Evolutionary conservation across 257 asterid genomes (phyloP), one percentile per base, ranked within the genome.

Genomic region (Agastache rugosa): DNA sequence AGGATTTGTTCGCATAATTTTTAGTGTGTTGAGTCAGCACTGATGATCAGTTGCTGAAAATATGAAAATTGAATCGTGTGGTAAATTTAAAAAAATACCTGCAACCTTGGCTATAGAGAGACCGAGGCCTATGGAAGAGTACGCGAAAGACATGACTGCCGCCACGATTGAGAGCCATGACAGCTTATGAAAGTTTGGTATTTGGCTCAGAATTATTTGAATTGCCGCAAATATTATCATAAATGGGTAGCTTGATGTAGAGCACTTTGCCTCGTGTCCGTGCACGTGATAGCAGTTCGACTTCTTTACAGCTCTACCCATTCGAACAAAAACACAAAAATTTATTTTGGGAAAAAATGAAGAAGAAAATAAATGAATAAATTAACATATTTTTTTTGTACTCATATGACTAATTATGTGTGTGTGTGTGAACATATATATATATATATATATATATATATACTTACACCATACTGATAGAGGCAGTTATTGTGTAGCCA

Each of bases 161-260:
- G 98, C 97, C 4, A 90, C 79, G 5, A 93, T 88, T 0, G 98
- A 93, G n/a, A 91, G 96, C 96, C 91, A 86, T 0, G 96, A 90
- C 17, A 93, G 88, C 79, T 93, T 66, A 63, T 90, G 95, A 60
- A 93, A 93, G 53, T 93, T 86, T 1, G 96, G 96, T 42, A 93
- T 93, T 84, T 91, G 97, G 77, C 98, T 88, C 2, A 93, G 76
- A n/a, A 91, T 6, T 17, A 93, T 75, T 23, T 93, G 96, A 37
- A 93, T 83, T 4, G n/a, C 90, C 0, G 90, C 97, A 63, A 90
- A 93, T 29, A 86, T 79, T 0, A 73, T 73, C 93, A 93, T 93
- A 58, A 63, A 88, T 0, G 97, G 97, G 58, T 87, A 81, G 81
- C 68, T 84, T 9, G 91, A 83, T 31, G 77, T 59, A 3, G 15